Evolutionary conservation across 441 rosid species (phyloP).

Genomic region (Theobroma grandiflorum): DNA sequence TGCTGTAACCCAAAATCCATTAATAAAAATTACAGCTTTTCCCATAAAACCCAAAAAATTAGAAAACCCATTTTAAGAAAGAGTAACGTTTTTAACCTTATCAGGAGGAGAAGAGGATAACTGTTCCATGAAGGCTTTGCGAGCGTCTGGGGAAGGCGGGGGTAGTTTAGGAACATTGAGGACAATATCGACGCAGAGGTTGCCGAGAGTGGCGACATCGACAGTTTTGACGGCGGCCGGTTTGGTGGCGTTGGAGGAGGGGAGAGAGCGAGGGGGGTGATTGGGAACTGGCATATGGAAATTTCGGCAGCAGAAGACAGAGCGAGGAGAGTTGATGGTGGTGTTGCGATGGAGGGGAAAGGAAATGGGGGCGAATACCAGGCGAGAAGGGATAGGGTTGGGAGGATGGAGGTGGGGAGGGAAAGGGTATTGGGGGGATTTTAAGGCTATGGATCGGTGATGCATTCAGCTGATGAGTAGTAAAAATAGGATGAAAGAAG

Average conservation of each 20-base stretch:
- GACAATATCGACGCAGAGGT: slow-evolving; percentile 94
- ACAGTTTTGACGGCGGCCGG: slow-evolving; percentile 49
- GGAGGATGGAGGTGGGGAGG: slow-evolving; percentile 30
- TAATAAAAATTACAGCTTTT: slow-evolving; percentile 13
- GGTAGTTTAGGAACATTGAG: slow-evolving; percentile 86
- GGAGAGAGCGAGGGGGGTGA: slow-evolving; percentile 29
- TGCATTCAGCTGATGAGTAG: slow-evolving; percentile 54
- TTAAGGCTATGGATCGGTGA: slow-evolving; percentile 53
- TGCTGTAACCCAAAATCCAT: slow-evolving; percentile 46
- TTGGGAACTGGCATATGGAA: slow-evolving; percentile 42
- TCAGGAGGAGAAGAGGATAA: slow-evolving; percentile 82
- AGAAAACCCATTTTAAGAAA: neutral
- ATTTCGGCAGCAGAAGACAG: slow-evolving; percentile 42
- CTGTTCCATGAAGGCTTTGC: slow-evolving; percentile 74
- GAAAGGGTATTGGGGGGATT: slow-evolving; percentile 41
- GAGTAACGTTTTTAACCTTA: slow-evolving; percentile 50
- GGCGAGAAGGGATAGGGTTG: slow-evolving; percentile 34
- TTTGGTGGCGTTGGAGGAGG: slow-evolving; percentile 33
- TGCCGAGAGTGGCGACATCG: slow-evolving; percentile 90
- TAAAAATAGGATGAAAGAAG: neutral
- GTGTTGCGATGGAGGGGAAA: slow-evolving; percentile 31
- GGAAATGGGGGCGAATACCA: slow-evolving; percentile 29
- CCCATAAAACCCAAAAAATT: neutral
- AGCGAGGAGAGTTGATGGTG: neutral
- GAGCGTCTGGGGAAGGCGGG: slow-evolving; percentile 58